Conservation (phyloP, 1,284 basidiomycete genomes). For the Puccinia polysora region DNA sequence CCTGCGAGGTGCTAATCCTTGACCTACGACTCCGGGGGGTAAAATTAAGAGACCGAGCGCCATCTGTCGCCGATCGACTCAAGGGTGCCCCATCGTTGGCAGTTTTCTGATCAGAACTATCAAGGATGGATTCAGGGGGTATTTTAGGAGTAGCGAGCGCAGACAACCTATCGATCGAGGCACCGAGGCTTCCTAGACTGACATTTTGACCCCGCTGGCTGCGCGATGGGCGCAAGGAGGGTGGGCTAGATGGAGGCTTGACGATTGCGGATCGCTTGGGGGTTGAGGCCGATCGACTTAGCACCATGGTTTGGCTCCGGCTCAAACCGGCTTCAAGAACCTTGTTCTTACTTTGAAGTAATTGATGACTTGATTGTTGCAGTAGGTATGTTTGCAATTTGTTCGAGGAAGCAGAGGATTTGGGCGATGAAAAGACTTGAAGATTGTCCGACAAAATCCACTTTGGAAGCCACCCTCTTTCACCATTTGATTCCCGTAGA, state of each 20-base stretch:
- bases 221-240: not conserved
- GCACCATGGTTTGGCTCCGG: not conserved
- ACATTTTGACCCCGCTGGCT: not conserved
- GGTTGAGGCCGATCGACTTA: constrained; percentile 18
- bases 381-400: constrained; percentile 20
- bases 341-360: not conserved
- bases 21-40: constrained; percentile 24
- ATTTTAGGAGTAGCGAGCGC: not conserved
- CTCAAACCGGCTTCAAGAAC: not conserved
- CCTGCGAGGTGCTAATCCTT: not conserved
- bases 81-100: not conserved
- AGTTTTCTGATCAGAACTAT: not conserved
- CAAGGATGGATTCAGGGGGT: not conserved
- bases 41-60: constrained; percentile 8
- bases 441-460: constrained; percentile 35
- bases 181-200: not conserved
- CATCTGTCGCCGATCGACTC: constrained; percentile 22
- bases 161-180: constrained; percentile 9
- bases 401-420: not conserved
- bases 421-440: constrained; percentile 4
- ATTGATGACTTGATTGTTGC: not conserved
- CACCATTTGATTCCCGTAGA: constrained; percentile 29
- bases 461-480: constrained; percentile 37
- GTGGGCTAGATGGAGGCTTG: constrained; percentile 6
- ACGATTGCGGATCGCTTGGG: not conserved